Evolutionary conservation across 352 stramenopile genomes (phyloP).

Genomic region (Lagenidium sp.): DNA sequence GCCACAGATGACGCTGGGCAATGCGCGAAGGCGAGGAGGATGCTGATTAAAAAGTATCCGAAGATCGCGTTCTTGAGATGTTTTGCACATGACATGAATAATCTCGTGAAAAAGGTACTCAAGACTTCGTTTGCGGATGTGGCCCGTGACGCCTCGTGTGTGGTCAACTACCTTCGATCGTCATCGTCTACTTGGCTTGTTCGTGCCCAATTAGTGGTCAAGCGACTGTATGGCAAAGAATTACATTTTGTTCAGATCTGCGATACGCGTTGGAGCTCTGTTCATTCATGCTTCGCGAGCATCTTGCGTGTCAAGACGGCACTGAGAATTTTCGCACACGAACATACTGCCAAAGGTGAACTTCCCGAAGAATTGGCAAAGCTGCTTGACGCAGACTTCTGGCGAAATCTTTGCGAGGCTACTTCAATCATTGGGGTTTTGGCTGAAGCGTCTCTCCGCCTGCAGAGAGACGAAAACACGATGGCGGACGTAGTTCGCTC

Average conservation of each 20-base stretch:
- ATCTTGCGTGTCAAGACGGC: not conserved
- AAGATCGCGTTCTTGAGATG: slow-evolving; percentile 1
- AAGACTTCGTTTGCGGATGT: not conserved
- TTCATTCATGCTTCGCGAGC: not conserved
- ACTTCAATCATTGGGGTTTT: not conserved
- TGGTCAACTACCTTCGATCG: not conserved
- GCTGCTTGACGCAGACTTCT: not conserved
- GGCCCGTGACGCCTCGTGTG: not conserved
- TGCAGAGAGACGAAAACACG: slow-evolving; percentile 5
- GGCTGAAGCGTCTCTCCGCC: slow-evolving; percentile 1
- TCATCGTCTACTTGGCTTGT: not conserved
- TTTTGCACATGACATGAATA: slow-evolving; percentile 5
- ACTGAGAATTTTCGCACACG: not conserved
- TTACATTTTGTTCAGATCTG: not conserved
- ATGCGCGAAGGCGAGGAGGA: not conserved
- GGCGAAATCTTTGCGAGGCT: not conserved
- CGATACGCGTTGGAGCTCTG: slow-evolving; percentile 1
- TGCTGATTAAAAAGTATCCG: not conserved
- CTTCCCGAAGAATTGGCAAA: not conserved
- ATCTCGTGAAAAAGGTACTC: slow-evolving; percentile 1
- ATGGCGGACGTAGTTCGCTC: not conserved
- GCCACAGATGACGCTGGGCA: slow-evolving; percentile 2
- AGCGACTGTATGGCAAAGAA: not conserved
- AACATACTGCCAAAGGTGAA: not conserved
- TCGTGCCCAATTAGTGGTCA: not conserved